Base-by-base conservation (phyloP, 495 filamentous ascomycete genomes). In the Lepraria neglecta region DNA sequence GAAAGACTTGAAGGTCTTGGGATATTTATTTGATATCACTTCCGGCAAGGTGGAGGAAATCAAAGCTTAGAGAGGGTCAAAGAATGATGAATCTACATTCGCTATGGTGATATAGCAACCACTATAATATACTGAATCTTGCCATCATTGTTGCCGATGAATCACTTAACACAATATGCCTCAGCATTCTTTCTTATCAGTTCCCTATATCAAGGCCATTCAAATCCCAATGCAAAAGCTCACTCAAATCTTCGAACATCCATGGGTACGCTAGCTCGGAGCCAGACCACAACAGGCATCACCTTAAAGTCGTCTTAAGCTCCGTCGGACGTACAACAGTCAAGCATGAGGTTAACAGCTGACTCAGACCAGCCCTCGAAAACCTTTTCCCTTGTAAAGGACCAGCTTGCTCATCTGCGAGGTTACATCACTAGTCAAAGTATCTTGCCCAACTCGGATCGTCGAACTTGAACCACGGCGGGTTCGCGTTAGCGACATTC, bases 1-100 rank as follows among this genome's bases (percentile, higher is more conserved):
- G 27, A 59, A 59, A 6, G 33, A 28, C 33, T 11, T 59, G 57
- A 59, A 51, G 45, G 45, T 59, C 5, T 27, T 59, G 5, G 57
- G 45, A 1, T 59, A 48, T 31, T 30, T 59, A 6, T 59, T 50
- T 10, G 57, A 59, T 51, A 59, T 59, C 45, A 35, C n/a, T 0
- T 1, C 48, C 12, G 31, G 57, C 14, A 51, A n/a, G 4, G 14
- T 59, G 3, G 38, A 46, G 21, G 57, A 50, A 11, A 47, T 59
- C 15, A 40, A 40, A 19, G 30, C 40, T 35, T 42, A 47, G 46
- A 40, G 7, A 59, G 27, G 47, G 24, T 51, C 27, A 9, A 6
- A 0, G 19, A 9, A 31, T n/a, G 47, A 51, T 51, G 12, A 15
- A 6, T 51, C 47, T 24, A 31, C 10, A 24, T 24, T 24, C 24